Percentiles rank a stretch among this genome's conserved stretches.
Conservation (phyloP, 148 eudicot genomes). For the Fallopia convolvulus region DNA sequence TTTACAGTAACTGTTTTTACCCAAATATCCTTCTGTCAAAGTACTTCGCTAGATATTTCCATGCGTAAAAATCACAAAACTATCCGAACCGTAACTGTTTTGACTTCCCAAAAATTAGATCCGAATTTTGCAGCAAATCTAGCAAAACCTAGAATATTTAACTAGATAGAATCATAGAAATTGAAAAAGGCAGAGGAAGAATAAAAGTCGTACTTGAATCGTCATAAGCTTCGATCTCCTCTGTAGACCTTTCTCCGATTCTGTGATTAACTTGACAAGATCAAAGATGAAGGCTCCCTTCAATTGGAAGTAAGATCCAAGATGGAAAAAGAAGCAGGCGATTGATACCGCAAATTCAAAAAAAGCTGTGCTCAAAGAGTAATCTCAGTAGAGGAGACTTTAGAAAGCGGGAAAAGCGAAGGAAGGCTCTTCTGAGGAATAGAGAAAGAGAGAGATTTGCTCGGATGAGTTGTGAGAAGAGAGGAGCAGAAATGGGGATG, state of each 20-base stretch:
- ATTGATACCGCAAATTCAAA: not conserved
- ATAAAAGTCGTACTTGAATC: constrained; percentile 29
- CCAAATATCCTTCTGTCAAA: not conserved
- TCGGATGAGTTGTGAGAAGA: not conserved
- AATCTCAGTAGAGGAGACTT: not conserved
- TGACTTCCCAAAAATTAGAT: not conserved
- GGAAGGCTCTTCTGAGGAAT: not conserved
- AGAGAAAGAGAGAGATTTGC: not conserved
- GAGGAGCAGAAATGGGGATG: constrained; percentile 9
- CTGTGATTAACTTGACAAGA: too few species aligned
- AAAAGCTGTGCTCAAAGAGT: not conserved
- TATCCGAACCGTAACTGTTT: not conserved
- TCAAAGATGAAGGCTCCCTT: not conserved
- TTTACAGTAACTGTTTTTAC: not conserved
- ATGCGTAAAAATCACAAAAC: not conserved
- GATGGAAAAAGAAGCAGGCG: not conserved
- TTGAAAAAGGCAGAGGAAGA: not conserved
- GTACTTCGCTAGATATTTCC: not conserved
- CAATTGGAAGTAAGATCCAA: not conserved
- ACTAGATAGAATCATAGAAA: not conserved
- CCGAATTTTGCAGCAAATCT: not conserved
- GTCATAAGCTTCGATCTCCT: constrained; percentile 21
- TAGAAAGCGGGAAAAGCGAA: not conserved
- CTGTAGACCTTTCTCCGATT: not conserved
- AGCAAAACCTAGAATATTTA: not conserved